phyloP scores from a whole-genome alignment of 176 grass and related monocot genomes.

The Carex cristatella region DNA sequence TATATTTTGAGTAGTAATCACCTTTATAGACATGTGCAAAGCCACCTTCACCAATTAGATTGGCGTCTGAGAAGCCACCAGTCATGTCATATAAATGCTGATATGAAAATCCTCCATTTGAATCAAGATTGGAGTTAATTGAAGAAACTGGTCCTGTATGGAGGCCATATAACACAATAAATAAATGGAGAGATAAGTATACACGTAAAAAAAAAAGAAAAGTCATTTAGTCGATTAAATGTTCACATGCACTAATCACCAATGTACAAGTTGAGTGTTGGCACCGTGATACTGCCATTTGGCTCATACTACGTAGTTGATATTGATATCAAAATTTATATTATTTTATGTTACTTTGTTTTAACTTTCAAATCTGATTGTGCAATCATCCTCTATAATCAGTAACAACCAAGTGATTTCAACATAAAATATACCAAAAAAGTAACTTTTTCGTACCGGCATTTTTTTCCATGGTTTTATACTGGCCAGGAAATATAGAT shows the following conservation, averaged over 20 bases:
- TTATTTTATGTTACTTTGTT: not conserved
- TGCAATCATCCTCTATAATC: not conserved
- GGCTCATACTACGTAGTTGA: not conserved
- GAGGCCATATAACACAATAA: not conserved
- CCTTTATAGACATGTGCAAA: constrained; percentile 25
- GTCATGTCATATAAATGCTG: constrained; percentile 20
- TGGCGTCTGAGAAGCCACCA: not conserved
- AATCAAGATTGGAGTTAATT: not conserved
- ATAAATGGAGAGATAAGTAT: not conserved
- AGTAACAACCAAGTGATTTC: not conserved
- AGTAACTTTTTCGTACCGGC: not conserved
- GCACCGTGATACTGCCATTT: not conserved
- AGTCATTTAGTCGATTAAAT: not conserved
- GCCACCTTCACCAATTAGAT: constrained; percentile 24
- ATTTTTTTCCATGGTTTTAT: not conserved
- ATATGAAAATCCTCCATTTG: constrained; percentile 12
- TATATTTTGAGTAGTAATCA: not conserved
- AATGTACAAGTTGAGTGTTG: not conserved
- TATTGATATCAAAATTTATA: not conserved
- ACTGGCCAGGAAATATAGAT: not conserved
- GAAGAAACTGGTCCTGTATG: not conserved
- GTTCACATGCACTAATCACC: not conserved
- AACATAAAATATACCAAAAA: not conserved
- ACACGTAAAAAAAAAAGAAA: not conserved
- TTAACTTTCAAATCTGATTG: not conserved